Conservation (phyloP, 192 early-diverging fungal genomes). For the Thamnidium elegans region DNA sequence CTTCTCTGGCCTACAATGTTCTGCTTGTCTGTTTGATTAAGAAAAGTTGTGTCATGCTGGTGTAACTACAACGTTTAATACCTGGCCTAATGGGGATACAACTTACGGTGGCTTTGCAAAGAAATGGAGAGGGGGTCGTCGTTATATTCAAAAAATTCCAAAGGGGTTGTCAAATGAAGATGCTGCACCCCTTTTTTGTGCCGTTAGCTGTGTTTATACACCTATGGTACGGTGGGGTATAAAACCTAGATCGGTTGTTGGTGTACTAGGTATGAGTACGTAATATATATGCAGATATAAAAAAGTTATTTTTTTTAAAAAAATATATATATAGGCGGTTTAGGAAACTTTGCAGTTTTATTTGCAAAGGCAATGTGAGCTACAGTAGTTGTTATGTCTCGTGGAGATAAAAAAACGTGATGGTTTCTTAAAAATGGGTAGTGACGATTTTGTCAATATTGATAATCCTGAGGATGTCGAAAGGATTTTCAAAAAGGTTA, state of each 20-base stretch:
- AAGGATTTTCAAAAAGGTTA: not conserved
- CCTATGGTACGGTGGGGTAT: slow-evolving; percentile 46
- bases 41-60: slow-evolving; percentile 41
- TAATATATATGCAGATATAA: too few relatives aligned
- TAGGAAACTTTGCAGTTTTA: slow-evolving; percentile 64
- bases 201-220: slow-evolving; percentile 53
- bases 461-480: slow-evolving; percentile 8
- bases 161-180: slow-evolving; percentile 46
- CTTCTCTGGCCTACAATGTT: slow-evolving; percentile 49
- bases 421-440: slow-evolving; percentile 53
- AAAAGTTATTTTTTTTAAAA: slow-evolving; percentile 46
- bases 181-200: slow-evolving; percentile 78
- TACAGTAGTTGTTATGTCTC: slow-evolving; percentile 55
- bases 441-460: slow-evolving; percentile 23
- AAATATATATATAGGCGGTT: slow-evolving; percentile 30
- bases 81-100: slow-evolving; percentile 36
- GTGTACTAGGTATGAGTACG: slow-evolving; percentile 63
- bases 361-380: slow-evolving; percentile 44
- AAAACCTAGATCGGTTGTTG: slow-evolving; percentile 45
- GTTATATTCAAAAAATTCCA: slow-evolving; percentile 63
- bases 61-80: slow-evolving; percentile 49
- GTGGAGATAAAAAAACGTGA: slow-evolving; percentile 53
- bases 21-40: slow-evolving; percentile 32
- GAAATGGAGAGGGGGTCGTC: slow-evolving; percentile 49
- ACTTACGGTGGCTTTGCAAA: slow-evolving; percentile 49